Percentiles rank a stretch among this genome's conserved stretches.
Conservation (phyloP, 1,139 yeast species). For the Blastobotrys illinoisensis region DNA sequence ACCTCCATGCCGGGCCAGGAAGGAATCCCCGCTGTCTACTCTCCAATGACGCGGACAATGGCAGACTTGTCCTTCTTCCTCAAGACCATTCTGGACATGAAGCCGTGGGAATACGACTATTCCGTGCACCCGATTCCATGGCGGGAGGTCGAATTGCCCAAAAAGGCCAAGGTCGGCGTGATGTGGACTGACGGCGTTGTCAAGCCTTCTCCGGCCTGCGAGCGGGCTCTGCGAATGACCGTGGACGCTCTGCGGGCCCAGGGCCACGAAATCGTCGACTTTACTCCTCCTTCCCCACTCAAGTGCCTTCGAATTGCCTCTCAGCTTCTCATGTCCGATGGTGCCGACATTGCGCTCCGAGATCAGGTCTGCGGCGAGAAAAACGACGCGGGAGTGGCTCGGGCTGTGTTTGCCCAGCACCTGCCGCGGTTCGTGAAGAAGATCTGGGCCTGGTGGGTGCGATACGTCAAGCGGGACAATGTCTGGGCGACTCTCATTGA, state of each 20-base stretch:
- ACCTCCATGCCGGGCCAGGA: constrained; percentile 55
- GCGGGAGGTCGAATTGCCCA: constrained; percentile 45
- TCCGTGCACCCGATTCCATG: constrained; percentile 54
- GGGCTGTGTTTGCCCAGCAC: constrained; percentile 30
- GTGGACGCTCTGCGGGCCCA: constrained; percentile 43
- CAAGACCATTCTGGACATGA: constrained; percentile 46
- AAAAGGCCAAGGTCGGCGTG: constrained; percentile 45
- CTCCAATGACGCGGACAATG: constrained; percentile 54
- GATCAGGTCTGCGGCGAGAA: constrained; percentile 33
- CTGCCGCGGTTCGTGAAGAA: constrained; percentile 35
- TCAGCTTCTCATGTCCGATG: constrained; percentile 35
- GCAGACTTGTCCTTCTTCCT: constrained; percentile 62
- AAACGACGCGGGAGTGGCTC: constrained; percentile 36
- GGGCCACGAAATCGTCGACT: constrained; percentile 59
- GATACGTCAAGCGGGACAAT: constrained; percentile 32
- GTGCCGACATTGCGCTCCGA: constrained; percentile 30
- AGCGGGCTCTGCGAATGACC: constrained; percentile 46
- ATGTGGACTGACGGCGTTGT: constrained; percentile 42
- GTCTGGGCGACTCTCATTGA: constrained; percentile 39
- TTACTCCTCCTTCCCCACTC: constrained; percentile 44
- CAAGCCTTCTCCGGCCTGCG: constrained; percentile 58
- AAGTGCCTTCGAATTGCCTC: constrained; percentile 37
- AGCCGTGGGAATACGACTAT: constrained; percentile 67
- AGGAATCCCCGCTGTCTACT: constrained; percentile 49
- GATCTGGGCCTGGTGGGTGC: constrained; percentile 35